Conservation (phyloP, 257 asterid genomes). For the Solanum etuberosum region DNA sequence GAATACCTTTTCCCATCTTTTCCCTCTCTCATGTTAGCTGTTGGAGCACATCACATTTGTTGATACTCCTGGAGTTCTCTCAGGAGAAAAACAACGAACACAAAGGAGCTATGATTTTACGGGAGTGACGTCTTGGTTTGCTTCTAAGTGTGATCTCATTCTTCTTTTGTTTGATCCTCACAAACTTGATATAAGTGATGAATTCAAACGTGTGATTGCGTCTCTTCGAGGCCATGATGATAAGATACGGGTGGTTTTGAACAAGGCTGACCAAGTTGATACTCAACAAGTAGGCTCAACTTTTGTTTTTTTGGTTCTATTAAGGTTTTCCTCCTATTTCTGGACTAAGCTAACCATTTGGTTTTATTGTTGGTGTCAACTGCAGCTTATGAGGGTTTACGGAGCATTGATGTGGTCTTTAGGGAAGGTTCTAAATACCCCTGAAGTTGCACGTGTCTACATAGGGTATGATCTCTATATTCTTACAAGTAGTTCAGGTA, state of each 20-base stretch:
- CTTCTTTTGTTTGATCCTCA: constrained; percentile 45
- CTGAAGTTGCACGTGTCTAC: constrained; percentile 90
- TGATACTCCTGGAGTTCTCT: constrained; percentile 82
- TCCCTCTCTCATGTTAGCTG: constrained; percentile 16
- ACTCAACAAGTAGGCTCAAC: constrained; percentile 32
- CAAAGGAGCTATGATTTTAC: constrained; percentile 48
- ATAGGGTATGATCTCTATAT: constrained; percentile 52
- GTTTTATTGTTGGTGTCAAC: background rate
- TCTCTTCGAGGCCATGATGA: constrained; percentile 95
- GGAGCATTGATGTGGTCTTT: constrained; percentile 99
- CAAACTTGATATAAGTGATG: constrained; percentile 74
- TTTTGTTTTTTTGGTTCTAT: background rate
- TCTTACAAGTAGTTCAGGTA: background rate
- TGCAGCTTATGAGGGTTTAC: constrained; percentile 94
- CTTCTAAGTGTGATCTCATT: constrained; percentile 43
- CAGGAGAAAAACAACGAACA: constrained; percentile 47
- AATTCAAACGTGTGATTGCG: constrained; percentile 79
- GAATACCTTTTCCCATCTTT: background rate
- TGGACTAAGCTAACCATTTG: background rate
- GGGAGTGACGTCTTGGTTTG: constrained; percentile 52
- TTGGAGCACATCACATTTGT: constrained; percentile 38
- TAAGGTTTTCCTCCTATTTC: background rate
- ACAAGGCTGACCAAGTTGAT: constrained; percentile 60
- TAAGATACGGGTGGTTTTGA: constrained; percentile 82
- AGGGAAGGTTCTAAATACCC: constrained; percentile 92